phyloP scores from a whole-genome alignment of 1,284 basidiomycete species.

The Heterobasidion annosum region DNA sequence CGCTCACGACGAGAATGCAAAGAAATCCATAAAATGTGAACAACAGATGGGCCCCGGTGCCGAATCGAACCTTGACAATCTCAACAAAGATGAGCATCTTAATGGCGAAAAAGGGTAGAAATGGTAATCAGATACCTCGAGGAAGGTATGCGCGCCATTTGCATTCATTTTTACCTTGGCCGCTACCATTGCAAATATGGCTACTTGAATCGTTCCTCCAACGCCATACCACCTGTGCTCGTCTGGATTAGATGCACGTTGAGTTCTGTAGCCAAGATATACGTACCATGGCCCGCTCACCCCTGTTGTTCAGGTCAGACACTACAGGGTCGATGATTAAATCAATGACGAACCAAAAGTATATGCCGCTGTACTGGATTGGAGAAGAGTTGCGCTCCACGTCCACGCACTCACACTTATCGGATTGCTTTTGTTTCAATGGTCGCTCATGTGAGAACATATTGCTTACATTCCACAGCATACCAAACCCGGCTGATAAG shows the following conservation, averaged over 20 bases:
- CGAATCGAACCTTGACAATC: constrained; percentile 69
- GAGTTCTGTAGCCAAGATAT: neutral
- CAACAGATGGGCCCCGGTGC: constrained; percentile 59
- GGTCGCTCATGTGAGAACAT: neutral
- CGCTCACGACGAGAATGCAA: constrained; percentile 73
- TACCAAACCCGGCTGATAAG: constrained; percentile 50
- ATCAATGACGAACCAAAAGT: constrained; percentile 27
- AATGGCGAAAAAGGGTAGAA: neutral
- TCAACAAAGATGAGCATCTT: constrained; percentile 20
- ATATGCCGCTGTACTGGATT: constrained; percentile 47
- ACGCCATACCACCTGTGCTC: constrained; percentile 39
- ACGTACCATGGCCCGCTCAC: constrained; percentile 39
- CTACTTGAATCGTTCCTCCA: constrained; percentile 63
- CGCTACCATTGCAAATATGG: constrained; percentile 67
- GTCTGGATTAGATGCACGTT: neutral
- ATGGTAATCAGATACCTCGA: constrained; percentile 27
- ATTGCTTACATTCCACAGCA: constrained; percentile 44
- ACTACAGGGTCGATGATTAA: constrained; percentile 2
- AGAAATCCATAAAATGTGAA: constrained; percentile 77
- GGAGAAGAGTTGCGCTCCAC: constrained; percentile 50
- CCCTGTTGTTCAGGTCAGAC: constrained; percentile 15
- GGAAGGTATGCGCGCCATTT: constrained; percentile 45
- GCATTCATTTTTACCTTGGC: constrained; percentile 70
- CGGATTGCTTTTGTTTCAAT: neutral
- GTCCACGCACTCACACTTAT: constrained; percentile 52